A percentile compares a stretch with the other conserved stretches of the same genome.
These are phyloP conservation scores for Phylloporus scabripes DNA, from an alignment of 768 basidiomycete genomes.

Conservation along the genomic window DNA sequence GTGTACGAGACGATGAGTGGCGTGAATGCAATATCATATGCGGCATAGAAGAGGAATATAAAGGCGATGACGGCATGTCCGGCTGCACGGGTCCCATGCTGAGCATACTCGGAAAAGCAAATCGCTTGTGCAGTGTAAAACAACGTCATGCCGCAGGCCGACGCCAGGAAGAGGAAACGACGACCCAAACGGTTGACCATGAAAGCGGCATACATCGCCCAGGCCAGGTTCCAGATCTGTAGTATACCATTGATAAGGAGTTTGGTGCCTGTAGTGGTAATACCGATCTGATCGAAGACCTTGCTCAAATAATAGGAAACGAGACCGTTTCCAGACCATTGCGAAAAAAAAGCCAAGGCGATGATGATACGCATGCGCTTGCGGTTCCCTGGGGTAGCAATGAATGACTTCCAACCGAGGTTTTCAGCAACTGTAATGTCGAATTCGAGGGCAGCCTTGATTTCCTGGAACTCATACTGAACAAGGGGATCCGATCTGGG, in stretches of 20 bases:
- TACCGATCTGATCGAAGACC: constrained; percentile 65
- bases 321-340: constrained; percentile 83
- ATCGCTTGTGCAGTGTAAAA: constrained; percentile 68
- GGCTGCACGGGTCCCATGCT: constrained; percentile 37
- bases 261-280: constrained; percentile 55
- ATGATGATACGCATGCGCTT: constrained; percentile 73
- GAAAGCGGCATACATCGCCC: constrained; percentile 53
- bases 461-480: constrained; percentile 72
- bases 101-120: constrained; percentile 53
- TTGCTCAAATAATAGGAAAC: constrained; percentile 78
- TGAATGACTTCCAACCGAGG: constrained; percentile 65
- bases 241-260: constrained; percentile 84
- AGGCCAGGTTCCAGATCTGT: constrained; percentile 73
- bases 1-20: constrained; percentile 86
- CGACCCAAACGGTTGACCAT: constrained; percentile 65
- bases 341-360: constrained; percentile 77
- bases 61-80: constrained; percentile 74
- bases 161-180: constrained; percentile 63
- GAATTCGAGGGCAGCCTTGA: constrained; percentile 68
- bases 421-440: constrained; percentile 56
- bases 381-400: constrained; percentile 64
- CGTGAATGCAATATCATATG: constrained; percentile 79
- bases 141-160: constrained; percentile 52
- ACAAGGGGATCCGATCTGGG: constrained; percentile 58
- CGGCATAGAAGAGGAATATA: constrained; percentile 78